Evolutionary conservation across 306 rosid species (phyloP), one percentile per base, ranked within the genome.

Genomic region (Rosa lucieae): DNA sequence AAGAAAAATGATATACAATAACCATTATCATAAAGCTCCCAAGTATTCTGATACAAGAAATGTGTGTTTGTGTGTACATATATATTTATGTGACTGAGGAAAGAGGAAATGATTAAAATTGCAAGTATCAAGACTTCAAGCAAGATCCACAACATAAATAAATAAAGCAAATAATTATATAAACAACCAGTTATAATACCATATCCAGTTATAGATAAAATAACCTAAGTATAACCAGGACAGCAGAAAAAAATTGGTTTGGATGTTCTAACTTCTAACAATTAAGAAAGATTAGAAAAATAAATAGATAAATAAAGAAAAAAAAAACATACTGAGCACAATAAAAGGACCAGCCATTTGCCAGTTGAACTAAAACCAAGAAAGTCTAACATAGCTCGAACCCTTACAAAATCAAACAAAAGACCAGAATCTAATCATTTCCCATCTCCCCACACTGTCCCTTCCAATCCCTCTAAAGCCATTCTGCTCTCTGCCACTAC

Each of bases 41-140:
- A 56, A 2, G 5, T n/a, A 55, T n/a, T 1, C 26, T 3, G 52
- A 48, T 12, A 48, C 47, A 48, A 32, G 35, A 32, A 32, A 32
- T 32, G 35, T 32, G 35, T 32, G 35, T 32, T 32, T 32, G 35
- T 32, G 35, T 23, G 35, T 18, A 52, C 21, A 18, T 6, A 17
- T 6, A 14, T 0, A 20, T 56, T 2, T 8, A 20, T 7, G 29
- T 56, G 29, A n/a, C 63, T n/a, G 12, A 56, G 63, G 63, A 56
- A 7, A 56, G 61, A 20, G n/a, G 26, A 32, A n/a, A 55, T 20
- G 63, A 56, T 6, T 56, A 56, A 74, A 37, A 53, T 10, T 8
- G 26, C 17, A 26, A 74, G 67, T 74, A 35, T n/a, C 52, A 40
- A 58, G n/a, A 74, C 78, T 74, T 56, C 39, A 39, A 5, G 14